Evolutionary conservation across 306 rosid species (phyloP), one percentile per base, ranked within the genome.

Genomic region (Prunus mume): DNA sequence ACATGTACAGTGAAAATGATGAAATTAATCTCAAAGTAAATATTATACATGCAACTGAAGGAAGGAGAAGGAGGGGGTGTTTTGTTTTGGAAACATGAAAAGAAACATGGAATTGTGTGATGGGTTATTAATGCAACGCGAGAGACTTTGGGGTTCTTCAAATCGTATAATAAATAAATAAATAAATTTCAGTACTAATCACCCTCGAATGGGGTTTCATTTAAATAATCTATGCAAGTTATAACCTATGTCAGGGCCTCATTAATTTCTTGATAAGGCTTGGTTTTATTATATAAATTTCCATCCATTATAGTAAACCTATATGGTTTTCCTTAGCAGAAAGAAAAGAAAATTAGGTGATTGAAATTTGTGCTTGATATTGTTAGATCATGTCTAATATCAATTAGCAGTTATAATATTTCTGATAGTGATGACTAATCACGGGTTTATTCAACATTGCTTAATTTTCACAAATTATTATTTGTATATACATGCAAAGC

Each of bases 191-290:
- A 75, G 60, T 76, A 54, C 41, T 78, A 77, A 74, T 75, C 80
- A 76, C 78, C 75, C 80, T 87, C 72, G 79, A 81, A 87, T 76
- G 82, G 49, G 83, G 86, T 75, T 79, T 87, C 76, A 84, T 76
- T 87, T 86, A 86, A 89, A 80, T 80, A 87, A 89, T 80, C 86
- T 80, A 51, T 76, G 34, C 84, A 80, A 72, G 77, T 32, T 88
- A 32, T 78, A 87, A 84, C 80, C 68, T 72, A 72, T 89, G 97
- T 90, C 91, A 90, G 96, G 84, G 83, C 79, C 85, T 83, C 87
- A 87, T 87, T 85, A 85, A 88, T 85, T 58, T 70, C 79, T 38
- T 81, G 68, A 28, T 62, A 62, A 28, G 64, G 12, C n/a, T 80
- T 77, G 79, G 69, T 14, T 27, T 18, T 46, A 62, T 27, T 57